Evolutionary conservation across 768 basidiomycete species (phyloP).

Genomic region (Suillus hirtellus): DNA sequence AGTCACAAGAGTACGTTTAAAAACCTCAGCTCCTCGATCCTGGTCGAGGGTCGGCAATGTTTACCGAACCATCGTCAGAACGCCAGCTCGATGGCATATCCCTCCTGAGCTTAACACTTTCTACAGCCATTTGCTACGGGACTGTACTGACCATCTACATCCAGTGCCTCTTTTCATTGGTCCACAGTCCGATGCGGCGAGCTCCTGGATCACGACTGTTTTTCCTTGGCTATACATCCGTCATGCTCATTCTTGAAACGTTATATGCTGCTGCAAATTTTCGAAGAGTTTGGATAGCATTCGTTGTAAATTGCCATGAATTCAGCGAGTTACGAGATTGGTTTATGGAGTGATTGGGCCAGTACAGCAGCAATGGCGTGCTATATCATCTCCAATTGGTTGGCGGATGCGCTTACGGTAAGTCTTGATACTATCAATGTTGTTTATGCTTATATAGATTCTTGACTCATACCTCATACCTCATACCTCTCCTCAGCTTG

Average conservation of each 20-base stretch:
- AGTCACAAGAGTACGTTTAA: background rate
- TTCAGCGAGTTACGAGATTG: slow-evolving; percentile 22
- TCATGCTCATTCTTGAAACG: slow-evolving; percentile 29
- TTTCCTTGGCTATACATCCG: slow-evolving; percentile 27
- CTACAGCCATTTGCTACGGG: background rate
- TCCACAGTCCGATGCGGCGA: background rate
- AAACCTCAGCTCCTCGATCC: background rate
- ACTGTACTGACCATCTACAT: slow-evolving; percentile 6
- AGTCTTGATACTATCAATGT: background rate
- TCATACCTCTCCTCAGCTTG: background rate
- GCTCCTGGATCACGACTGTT: slow-evolving; percentile 12
- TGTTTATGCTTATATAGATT: slow-evolving; percentile 9
- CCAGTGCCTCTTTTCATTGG: slow-evolving; percentile 1
- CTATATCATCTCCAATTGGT: slow-evolving; percentile 29
- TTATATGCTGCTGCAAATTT: slow-evolving; percentile 31
- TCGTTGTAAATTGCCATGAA: slow-evolving; percentile 27
- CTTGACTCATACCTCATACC: background rate
- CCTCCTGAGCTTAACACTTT: slow-evolving; percentile 5
- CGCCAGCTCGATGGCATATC: slow-evolving; percentile 1
- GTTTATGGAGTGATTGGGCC: slow-evolving; percentile 26
- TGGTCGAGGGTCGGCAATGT: background rate
- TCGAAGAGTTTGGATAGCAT: slow-evolving; percentile 29
- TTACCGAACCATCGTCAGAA: background rate
- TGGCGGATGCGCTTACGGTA: slow-evolving; percentile 32
- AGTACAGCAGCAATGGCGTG: slow-evolving; percentile 28